Percentiles rank a stretch among this genome's conserved stretches.
phyloP scores from a whole-genome alignment of 345 rosid species.

The Ricinus communis region DNA sequence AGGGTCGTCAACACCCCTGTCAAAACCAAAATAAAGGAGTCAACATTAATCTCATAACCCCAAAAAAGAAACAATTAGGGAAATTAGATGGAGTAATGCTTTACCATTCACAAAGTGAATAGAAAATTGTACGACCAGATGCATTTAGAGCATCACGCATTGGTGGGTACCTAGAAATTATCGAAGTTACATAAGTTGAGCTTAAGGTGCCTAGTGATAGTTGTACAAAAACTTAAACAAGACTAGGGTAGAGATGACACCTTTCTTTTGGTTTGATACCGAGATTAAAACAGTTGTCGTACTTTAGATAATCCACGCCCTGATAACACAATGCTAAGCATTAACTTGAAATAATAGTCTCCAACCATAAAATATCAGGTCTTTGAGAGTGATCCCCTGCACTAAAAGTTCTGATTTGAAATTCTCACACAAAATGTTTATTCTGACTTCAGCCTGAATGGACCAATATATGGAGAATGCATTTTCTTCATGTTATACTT shows the following conservation, averaged over 20 bases:
- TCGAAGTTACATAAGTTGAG: slow-evolving; percentile 13
- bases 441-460: not conserved
- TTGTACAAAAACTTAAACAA: slow-evolving; percentile 13
- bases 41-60: slow-evolving; percentile 7
- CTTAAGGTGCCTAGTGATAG: slow-evolving; percentile 3
- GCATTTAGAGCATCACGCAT: slow-evolving; percentile 86
- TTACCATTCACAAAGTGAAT: slow-evolving; percentile 96
- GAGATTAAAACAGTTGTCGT: slow-evolving; percentile 92
- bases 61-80: not conserved
- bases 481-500: not conserved
- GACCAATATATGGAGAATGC: not conserved
- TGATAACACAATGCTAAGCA: slow-evolving; percentile 31
- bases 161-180: slow-evolving; percentile 79
- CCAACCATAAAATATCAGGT: not conserved
- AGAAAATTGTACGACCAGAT: slow-evolving; percentile 69
- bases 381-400: not conserved
- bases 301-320: slow-evolving; percentile 96
- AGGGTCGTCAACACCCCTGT: slow-evolving; percentile 91
- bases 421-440: not conserved
- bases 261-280: slow-evolving; percentile 73
- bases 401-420: not conserved
- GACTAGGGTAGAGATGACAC: slow-evolving; percentile 36
- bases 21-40: slow-evolving; percentile 22
- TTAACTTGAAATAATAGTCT: not conserved
- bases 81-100: slow-evolving; percentile 1